Evolutionary conservation across 352 stramenopile genomes (phyloP).

Genomic region (Pythium aristosporum): DNA sequence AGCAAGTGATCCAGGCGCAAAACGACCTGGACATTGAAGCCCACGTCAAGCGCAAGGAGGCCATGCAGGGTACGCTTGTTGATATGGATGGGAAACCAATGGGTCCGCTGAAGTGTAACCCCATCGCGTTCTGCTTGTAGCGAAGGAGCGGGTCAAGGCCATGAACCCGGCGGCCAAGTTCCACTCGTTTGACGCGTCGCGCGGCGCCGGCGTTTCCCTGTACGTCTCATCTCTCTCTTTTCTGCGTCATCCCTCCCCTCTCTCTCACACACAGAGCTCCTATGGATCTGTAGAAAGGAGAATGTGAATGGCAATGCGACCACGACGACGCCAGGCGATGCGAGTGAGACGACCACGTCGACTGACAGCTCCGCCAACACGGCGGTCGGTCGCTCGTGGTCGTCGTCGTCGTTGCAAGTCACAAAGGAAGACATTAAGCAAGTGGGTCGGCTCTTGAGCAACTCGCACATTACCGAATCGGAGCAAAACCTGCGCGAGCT

Average conservation of each 20-base stretch:
- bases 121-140: conserved; percentile 28
- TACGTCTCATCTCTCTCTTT: conserved; percentile 10
- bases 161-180: conserved; percentile 65
- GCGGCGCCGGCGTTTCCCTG: conserved; percentile 33
- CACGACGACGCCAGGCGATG: conserved; percentile 10
- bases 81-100: neutral
- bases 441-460: conserved; percentile 62
- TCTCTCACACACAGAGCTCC: no score
- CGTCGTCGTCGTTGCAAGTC: conserved; percentile 70
- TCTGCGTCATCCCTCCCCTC: neutral
- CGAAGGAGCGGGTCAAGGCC: conserved; percentile 63
- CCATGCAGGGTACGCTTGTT: conserved; percentile 47
- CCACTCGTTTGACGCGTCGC: conserved; percentile 69
- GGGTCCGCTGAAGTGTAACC: neutral
- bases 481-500: conserved; percentile 76
- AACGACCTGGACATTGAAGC: conserved; percentile 65
- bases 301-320: conserved; percentile 29
- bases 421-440: conserved; percentile 82
- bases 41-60: conserved; percentile 71
- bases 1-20: conserved; percentile 47
- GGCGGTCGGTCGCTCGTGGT: conserved; percentile 45
- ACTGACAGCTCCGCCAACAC: conserved; percentile 35
- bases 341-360: conserved; percentile 26
- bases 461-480: conserved; percentile 80
- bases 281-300: conserved; percentile 50